Evolutionary conservation across 1,139 yeast species (phyloP), one percentile per base, ranked within the genome.

Genomic region (Yamadazyma triangularis): DNA sequence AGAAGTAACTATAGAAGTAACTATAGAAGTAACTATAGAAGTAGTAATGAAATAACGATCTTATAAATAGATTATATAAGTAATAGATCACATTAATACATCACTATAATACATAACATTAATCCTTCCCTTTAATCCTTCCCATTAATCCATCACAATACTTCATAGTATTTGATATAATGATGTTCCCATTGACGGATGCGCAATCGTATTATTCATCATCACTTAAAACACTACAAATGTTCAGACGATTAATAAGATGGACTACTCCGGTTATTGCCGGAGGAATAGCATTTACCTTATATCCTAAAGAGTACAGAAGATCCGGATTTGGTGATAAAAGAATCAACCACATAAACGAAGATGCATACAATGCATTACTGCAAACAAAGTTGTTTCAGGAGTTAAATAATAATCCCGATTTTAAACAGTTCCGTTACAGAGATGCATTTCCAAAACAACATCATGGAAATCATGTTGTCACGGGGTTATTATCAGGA

Each of bases 401-500:
- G 34, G 30, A 43, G 4, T 47, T 73, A 18, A 34, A 39, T 1
- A 34, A 47, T 1, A 58, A 72, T 38, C 40, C 53, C 3, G 43
- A 53, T 16, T 50, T 49, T 27, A 42, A 35, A 13, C 42, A 44
- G 20, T 44, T 56, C 33, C 47, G 52, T 11, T 58, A 66, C 6
- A 67, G 77, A 10, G 57, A 66, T 11, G 51, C 65, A 16, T 69
- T 82, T 23, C 89, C 91, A 0, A 63, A 59, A 28, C 79, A 77
- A 15, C 88, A 82, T 48, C 73, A 70, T 27, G 48, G 52, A 4
- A 77, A 80, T 47, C 79, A 79, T 50, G 85, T 81, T 3, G 76
- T 79, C 0, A 75, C 77, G 26, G 89, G 89, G 1, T 53, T 81
- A 8, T 56, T 83, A 29, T 77, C 71, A 45, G 86, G 88, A 0